Conservation (phyloP, 768 basidiomycete species). For the Boletus pseudo-olivaceus region DNA sequence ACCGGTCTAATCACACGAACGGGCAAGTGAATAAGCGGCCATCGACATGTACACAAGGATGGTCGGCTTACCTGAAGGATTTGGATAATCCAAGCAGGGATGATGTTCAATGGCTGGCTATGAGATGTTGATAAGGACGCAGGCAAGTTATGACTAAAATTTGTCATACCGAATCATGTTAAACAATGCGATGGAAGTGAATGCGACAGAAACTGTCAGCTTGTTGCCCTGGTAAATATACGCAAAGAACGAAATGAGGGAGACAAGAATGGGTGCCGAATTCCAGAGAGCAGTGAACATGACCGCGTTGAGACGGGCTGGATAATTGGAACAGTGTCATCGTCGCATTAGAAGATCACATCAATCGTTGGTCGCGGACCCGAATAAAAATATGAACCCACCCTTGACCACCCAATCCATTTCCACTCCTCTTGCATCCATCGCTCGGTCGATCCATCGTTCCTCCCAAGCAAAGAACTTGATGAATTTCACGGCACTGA, state of each 20-base stretch:
- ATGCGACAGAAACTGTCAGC: constrained; percentile 76
- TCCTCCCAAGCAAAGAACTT: constrained; percentile 44
- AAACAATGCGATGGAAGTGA: constrained; percentile 86
- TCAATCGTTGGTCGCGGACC: not conserved
- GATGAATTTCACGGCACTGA: constrained; percentile 39
- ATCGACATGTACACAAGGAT: no score
- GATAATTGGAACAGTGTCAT: not conserved
- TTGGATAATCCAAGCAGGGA: constrained; percentile 78
- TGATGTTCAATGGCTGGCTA: constrained; percentile 69
- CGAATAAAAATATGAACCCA: constrained; percentile 24
- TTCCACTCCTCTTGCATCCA: constrained; percentile 59
- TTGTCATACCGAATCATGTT: constrained; percentile 66
- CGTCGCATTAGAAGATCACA: not conserved
- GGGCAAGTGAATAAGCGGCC: not conserved
- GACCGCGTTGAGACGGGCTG: constrained; percentile 69
- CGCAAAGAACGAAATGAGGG: constrained; percentile 72
- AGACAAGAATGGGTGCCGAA: constrained; percentile 74
- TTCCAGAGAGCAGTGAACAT: constrained; percentile 73
- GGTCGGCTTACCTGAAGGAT: constrained; percentile 49
- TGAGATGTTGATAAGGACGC: not conserved
- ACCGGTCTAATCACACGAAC: constrained; percentile 36
- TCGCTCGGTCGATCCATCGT: constrained; percentile 40
- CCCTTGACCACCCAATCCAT: constrained; percentile 76
- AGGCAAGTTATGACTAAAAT: not conserved
- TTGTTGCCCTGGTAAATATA: constrained; percentile 71